Evolutionary conservation across 2,329 filamentous ascomycete species (phyloP), one percentile per base, ranked within the genome.

Genomic region (Amauroascus verrucosus): DNA sequence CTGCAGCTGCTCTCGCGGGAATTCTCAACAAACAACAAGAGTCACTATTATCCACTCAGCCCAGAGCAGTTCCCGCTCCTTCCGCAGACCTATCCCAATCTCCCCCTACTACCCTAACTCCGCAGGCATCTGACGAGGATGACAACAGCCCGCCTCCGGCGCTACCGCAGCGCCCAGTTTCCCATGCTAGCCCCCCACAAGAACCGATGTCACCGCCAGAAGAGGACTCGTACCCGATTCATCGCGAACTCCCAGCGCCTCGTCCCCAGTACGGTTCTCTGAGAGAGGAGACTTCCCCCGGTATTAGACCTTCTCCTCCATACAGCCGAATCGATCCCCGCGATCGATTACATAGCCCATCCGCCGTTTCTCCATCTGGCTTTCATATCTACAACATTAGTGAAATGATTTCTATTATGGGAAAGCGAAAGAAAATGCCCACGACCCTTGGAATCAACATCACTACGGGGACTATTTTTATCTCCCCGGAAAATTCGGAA

Each of bases 351-450:
- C 72, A 78, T 2, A 73, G 75, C 22, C 60, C 55, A 26, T 60
- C 59, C 55, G 35, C 63, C 51, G 65, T 69, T 28, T 83, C 84
- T 1, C 86, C 87, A 4, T 86, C 87, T 16, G 88, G 87, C 1
- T 97, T 90, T 65, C 90, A 94, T 65, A 77, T 97, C 68, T 97
- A 96, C 72, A 96, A 95, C 63, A 90, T 97, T 63, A 95, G 90
- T 66, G 91, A 97, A 71, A 95, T 95, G 86, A 82, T 95, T 3
- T 91, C 89, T n/a, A 82, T 93, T 43, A 90, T 95, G 82, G 91
- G 91, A 54, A 95, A 95, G 74, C 85, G 87, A 64, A 95, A 95
- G 76, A 97, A 97, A 73, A 93, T 96, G 87, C 89, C 91, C 1
- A 95, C 89, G n/a, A 95, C 88, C 0, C 71, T 97, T 35, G 91